Percentiles rank a stretch among this genome's conserved stretches.
phyloP scores from a whole-genome alignment of 2,329 filamentous ascomycete genomes.

The Trichoderma citrinoviride region DNA sequence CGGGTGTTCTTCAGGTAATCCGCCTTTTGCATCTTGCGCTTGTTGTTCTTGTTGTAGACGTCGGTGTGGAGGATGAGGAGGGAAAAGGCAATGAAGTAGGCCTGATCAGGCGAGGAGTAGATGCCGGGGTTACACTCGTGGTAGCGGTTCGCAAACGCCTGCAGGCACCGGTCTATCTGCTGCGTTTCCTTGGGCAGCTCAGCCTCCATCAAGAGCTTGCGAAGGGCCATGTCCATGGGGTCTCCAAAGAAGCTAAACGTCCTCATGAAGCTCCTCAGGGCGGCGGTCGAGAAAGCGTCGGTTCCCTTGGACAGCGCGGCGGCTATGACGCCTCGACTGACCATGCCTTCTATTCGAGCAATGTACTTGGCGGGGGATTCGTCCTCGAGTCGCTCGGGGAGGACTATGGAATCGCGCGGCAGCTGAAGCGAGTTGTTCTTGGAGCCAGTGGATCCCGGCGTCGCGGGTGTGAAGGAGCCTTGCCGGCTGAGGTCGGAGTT shows the following conservation, averaged over 20 bases:
- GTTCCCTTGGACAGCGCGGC: constrained; percentile 81
- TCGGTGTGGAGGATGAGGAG: constrained; percentile 95
- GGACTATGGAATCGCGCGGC: constrained; percentile 61
- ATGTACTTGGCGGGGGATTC: constrained; percentile 91
- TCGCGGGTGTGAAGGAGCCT: constrained; percentile 65
- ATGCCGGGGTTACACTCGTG: constrained; percentile 98
- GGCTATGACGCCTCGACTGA: constrained; percentile 79
- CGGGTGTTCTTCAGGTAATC: constrained; percentile 96
- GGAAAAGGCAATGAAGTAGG: constrained; percentile 98
- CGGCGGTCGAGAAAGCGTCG: constrained; percentile 78
- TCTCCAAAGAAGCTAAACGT: constrained; percentile 94
- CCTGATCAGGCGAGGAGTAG: constrained; percentile 84
- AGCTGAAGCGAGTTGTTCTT: constrained; percentile 83
- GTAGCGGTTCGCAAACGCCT: constrained; percentile 93
- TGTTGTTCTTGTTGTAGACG: constrained; percentile 99
- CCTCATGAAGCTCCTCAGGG: constrained; percentile 91
- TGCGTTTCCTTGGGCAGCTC: constrained; percentile 96
- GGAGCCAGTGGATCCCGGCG: constrained; percentile 67
- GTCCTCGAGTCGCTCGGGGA: constrained; percentile 79
- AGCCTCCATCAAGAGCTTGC: constrained; percentile 94
- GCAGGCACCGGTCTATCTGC: constrained; percentile 91
- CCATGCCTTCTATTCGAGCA: constrained; percentile 73
- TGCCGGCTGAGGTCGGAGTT: constrained; percentile 72
- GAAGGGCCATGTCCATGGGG: constrained; percentile 95
- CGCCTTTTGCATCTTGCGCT: constrained; percentile 94